Evolutionary conservation across 352 stramenopile species (phyloP).

Genomic region (Pythium insidiosum): DNA sequence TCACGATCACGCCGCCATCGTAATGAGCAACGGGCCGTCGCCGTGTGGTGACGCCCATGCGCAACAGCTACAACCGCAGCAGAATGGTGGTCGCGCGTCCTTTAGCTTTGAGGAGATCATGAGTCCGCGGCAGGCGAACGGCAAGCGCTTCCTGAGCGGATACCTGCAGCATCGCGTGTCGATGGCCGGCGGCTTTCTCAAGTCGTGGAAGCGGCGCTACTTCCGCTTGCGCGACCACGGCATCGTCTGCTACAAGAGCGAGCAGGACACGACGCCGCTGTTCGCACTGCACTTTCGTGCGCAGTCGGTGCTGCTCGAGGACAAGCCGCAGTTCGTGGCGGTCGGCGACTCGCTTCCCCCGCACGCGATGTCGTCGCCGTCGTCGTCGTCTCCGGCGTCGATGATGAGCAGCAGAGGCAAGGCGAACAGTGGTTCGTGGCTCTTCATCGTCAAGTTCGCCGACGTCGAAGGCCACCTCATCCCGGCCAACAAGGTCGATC

Average conservation of each 20-base stretch:
- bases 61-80: too few relatives aligned
- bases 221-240: constrained; percentile 62
- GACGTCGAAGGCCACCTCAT: constrained; percentile 30
- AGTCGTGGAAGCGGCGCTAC: constrained; percentile 62
- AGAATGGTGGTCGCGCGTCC: too few relatives aligned
- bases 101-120: constrained; percentile 40
- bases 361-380: neutral
- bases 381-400: constrained; percentile 1
- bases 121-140: constrained; percentile 45
- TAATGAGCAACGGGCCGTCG: too few relatives aligned
- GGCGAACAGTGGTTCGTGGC: constrained; percentile 20
- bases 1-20: too few relatives aligned
- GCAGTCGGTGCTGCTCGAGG: constrained; percentile 27
- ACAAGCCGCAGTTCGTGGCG: constrained; percentile 7
- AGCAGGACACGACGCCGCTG: constrained; percentile 33
- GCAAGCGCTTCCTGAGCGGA: constrained; percentile 44
- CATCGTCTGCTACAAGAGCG: constrained; percentile 50
- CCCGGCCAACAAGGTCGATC: constrained; percentile 27
- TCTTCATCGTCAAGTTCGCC: constrained; percentile 39
- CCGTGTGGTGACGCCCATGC: too few relatives aligned
- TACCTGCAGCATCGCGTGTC: constrained; percentile 50
- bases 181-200: constrained; percentile 51
- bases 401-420: constrained; percentile 14
- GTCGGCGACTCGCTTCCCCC: too few relatives aligned
- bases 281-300: constrained; percentile 56